Base-by-base conservation (phyloP, 2,329 filamentous ascomycete species). In the Cladobotryum protrusum region DNA sequence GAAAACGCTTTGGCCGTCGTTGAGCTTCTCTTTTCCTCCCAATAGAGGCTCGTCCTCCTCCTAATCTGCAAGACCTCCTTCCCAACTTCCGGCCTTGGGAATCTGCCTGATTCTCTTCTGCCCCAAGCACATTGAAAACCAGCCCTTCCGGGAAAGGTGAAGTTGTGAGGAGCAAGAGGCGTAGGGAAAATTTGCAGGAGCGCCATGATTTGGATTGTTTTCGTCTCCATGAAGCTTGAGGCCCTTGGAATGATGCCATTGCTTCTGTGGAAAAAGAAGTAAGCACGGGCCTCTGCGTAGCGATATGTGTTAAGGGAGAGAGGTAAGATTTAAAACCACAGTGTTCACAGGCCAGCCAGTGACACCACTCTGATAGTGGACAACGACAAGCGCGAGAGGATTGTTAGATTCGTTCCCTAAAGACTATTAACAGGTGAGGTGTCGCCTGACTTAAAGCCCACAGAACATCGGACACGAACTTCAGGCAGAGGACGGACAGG, bases 41-140 rank as follows among this genome's bases (percentile, higher is more conserved):
- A 64, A 33, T 14, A 64, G 40, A 2, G 61, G 61, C 36, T 60
- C 56, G 8, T 52, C 49, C 8, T 54, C 53, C 24, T 59, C 60
- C 1, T 61, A 54, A 2, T 56, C 53, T 5, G 40, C n/a, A 18
- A 44, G n/a, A 36, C 20, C 42, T 24, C 18, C 33, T 41, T 20
- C 35, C 47, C 20, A 33, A 2, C 43, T 15, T 47, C 24, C 18
- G 20, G n/a, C 37, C 20, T 17, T 34, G 35, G 13, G 17, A 34
- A 33, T 20, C 19, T 35, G 43, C 34, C n/a, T 29, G 43, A 15
- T 12, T 37, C 29, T 15, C 43, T 47, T 18, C 36, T 49, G 19
- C 53, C 45, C n/a, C 29, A 49, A 54, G 45, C 53, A 55, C 47
- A 49, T 50, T 17, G 49, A 49, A 24, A 56, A 49, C 32, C 51